phyloP scores from a whole-genome alignment of 352 stramenopile species.

The Phytophthora pisi region DNA sequence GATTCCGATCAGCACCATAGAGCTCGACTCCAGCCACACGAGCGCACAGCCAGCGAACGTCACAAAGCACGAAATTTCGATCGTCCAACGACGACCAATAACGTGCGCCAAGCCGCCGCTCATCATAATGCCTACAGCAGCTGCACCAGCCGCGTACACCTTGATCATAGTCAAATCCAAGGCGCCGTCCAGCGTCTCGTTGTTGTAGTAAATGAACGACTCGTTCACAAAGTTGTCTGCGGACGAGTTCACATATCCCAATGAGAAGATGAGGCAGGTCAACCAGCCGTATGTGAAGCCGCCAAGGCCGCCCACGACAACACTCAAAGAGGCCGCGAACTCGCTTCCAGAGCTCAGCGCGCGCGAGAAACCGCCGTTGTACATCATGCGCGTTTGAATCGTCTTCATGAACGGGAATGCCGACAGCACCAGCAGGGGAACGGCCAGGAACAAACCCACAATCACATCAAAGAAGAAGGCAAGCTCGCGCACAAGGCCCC shows the following conservation, averaged over 20 bases:
- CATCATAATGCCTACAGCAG: slow-evolving; percentile 56
- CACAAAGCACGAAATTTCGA: slow-evolving; percentile 61
- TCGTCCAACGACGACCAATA: slow-evolving; percentile 69
- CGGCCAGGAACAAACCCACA: slow-evolving; percentile 73
- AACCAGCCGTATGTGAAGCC: slow-evolving; percentile 85
- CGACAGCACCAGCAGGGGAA: slow-evolving; percentile 78
- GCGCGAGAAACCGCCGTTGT: slow-evolving; percentile 88
- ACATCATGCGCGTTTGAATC: slow-evolving; percentile 92
- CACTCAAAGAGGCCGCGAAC: slow-evolving; percentile 76
- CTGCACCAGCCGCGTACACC: slow-evolving; percentile 65
- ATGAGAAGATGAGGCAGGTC: slow-evolving; percentile 79
- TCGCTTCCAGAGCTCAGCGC: slow-evolving; percentile 84
- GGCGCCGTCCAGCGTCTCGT: slow-evolving; percentile 43
- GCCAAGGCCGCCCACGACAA: slow-evolving; percentile 72
- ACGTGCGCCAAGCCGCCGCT: slow-evolving; percentile 57
- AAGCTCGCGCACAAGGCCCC: slow-evolving; percentile 75
- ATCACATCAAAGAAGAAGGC: slow-evolving; percentile 90
- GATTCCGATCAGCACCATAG: slow-evolving; percentile 71
- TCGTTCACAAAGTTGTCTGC: slow-evolving; percentile 84
- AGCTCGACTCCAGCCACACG: slow-evolving; percentile 71
- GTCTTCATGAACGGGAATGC: slow-evolving; percentile 90
- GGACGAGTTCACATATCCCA: slow-evolving; percentile 80
- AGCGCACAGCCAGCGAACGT: slow-evolving; percentile 68
- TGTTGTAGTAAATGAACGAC: slow-evolving; percentile 86
- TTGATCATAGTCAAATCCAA: slow-evolving; percentile 77